phyloP scores from a whole-genome alignment of 768 basidiomycete genomes.

The Russula compacta region DNA sequence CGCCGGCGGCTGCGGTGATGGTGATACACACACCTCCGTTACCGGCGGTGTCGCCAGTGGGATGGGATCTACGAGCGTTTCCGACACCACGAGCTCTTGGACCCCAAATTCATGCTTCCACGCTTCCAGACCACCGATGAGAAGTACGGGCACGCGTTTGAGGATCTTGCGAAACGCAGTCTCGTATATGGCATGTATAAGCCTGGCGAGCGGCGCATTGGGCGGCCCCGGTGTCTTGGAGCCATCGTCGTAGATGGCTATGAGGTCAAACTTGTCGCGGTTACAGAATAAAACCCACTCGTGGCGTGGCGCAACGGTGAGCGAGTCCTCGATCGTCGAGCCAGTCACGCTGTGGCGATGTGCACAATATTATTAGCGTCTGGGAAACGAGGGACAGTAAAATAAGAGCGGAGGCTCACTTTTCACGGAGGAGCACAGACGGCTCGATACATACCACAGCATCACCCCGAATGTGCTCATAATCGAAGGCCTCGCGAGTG shows the following conservation, averaged over 20 bases:
- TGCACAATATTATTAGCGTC: neutral
- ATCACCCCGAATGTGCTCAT: constrained; percentile 57
- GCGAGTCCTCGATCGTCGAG: constrained; percentile 59
- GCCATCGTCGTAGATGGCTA: constrained; percentile 73
- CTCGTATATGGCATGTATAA: constrained; percentile 65
- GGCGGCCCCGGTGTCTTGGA: constrained; percentile 44
- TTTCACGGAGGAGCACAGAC: constrained; percentile 54
- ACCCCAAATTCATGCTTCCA: constrained; percentile 61
- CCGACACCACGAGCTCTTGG: constrained; percentile 27
- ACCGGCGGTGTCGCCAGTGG: neutral
- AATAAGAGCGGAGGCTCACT: constrained; percentile 37
- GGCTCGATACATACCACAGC: constrained; percentile 83
- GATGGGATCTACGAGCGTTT: neutral
- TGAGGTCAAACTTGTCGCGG: constrained; percentile 81
- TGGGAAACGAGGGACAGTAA: neutral
- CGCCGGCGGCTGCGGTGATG: constrained; percentile 1
- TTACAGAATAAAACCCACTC: constrained; percentile 74
- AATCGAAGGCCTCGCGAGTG: constrained; percentile 66
- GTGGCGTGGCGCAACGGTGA: constrained; percentile 56
- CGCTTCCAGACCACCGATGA: constrained; percentile 76
- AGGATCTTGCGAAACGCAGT: constrained; percentile 62
- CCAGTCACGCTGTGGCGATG: constrained; percentile 47
- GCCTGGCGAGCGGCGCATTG: constrained; percentile 44
- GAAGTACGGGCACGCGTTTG: constrained; percentile 68
- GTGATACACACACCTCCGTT: neutral